Base-by-base conservation (phyloP, 208 protist species). In the Porcisia hertigi region DNA sequence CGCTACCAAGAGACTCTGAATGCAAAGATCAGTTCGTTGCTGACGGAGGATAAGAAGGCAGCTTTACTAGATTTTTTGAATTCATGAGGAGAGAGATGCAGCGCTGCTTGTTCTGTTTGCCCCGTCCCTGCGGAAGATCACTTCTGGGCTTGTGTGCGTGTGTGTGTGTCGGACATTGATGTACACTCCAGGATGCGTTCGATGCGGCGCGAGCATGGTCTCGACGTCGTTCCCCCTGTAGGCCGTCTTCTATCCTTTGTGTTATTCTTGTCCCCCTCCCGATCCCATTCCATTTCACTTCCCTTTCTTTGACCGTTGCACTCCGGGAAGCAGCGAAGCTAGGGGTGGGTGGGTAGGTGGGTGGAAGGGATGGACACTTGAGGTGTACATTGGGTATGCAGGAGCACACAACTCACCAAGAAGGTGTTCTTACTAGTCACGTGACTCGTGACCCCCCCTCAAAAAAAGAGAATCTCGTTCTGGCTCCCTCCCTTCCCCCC, bases 11-110 rank as follows among this genome's bases (percentile, higher is more conserved):
- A 39, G 41, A 53, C 63, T 36, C 14, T 83, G 9, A 83, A 87
- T 59, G 82, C 77, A 49, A 83, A 79, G 73, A 57, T 87, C 18
- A 41, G 73, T 52, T 52, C 76, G n/a, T 57, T 77, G 47, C 71
- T 87, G 54, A 79, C 77, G 12, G 74, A 82, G 41, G 79, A 85
- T 18, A 87, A 80, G 69, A 65, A 79, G 39, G 45, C 73, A 54
- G 76, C 75, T 12, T 76, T 90, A 23, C 69, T 84, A n/a, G 71
- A 55, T 57, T 90, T 90, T 75, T 59, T 90, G 43, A 43, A 75
- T 62, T 71, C 79, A 8, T 82, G 45, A 73, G 63, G 41, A 34
- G 14, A 30, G 53, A 9, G 53, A 23, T n/a, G n/a, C n/a, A n/a
- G n/a, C 5, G 30, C 4, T 23, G 18, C 20, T 25, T 69, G 36